These are phyloP conservation scores for Ochetophila trinervis DNA, from an alignment of 306 rosid species.

Conservation along the genomic window DNA sequence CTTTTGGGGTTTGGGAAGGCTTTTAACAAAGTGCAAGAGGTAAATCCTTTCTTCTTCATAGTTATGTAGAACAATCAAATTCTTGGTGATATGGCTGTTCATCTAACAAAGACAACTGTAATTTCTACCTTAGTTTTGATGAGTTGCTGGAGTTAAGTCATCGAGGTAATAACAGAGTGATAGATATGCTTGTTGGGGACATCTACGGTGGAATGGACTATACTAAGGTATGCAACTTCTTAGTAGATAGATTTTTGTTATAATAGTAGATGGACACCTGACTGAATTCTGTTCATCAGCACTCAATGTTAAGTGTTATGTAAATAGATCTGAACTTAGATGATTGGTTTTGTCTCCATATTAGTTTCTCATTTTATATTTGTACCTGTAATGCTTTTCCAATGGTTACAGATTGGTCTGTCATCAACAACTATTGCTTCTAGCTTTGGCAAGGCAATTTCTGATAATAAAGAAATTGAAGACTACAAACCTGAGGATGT, in stretches of 20 bases:
- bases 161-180: slow-evolving; percentile 75
- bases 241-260: slow-evolving; percentile 18
- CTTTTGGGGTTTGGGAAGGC: slow-evolving; percentile 97
- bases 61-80: slow-evolving; percentile 11
- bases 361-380: not conserved
- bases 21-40: slow-evolving; percentile 87
- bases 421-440: slow-evolving; percentile 89
- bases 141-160: slow-evolving; percentile 93
- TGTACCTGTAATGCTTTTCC: slow-evolving; percentile 16
- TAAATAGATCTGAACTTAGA: slow-evolving; percentile 1
- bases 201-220: slow-evolving; percentile 90
- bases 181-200: slow-evolving; percentile 98
- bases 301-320: slow-evolving; percentile 3
- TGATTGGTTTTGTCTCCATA: not conserved
- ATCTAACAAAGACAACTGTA: slow-evolving; percentile 10
- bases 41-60: slow-evolving; percentile 18
- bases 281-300: not conserved
- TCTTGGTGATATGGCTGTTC: slow-evolving; percentile 10
- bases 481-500: slow-evolving; percentile 86
- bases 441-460: slow-evolving; percentile 92
- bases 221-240: slow-evolving; percentile 55
- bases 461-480: slow-evolving; percentile 63
- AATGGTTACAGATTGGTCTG: slow-evolving; percentile 70
- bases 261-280: slow-evolving; percentile 13
- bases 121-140: slow-evolving; percentile 65